Evolutionary conservation across 2,329 filamentous ascomycete genomes (phyloP), one percentile per base, ranked within the genome.

Genomic region (Lecanicillium sp.): DNA sequence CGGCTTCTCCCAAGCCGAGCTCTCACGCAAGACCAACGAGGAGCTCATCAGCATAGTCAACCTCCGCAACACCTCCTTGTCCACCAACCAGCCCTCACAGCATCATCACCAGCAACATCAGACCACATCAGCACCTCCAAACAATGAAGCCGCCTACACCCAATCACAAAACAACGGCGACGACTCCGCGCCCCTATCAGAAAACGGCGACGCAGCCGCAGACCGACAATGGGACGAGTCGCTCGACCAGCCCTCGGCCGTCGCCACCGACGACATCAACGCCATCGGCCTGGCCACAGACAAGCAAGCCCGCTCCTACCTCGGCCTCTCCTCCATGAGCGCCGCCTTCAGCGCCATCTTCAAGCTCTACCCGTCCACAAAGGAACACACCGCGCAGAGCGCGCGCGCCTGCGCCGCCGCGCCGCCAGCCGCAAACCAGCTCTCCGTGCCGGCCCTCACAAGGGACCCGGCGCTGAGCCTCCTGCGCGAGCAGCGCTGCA

Each of bases 291-390:
- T 62, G 71, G 35, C 78, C 65, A 68, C 68, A 8, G 22, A 76
- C 15, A 66, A 72, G 40, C 68, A 71, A 20, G 66, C 74, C 3
- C 69, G 71, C 4, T 79, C 77, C 4, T 81, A 81, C 47, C 62
- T 81, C 5, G 77, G 77, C 6, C 74, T 79, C n/a, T 79, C 76
- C 1, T 81, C 77, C 3, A 73, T 81, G 45, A 76, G 75, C 42
- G 77, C 77, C 4, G 74, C 73, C 5, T 62, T 81, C 22, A 69
- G 77, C 46, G 74, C 78, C 30, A 79, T 81, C 14, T 58, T 59
- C 34, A 53, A 52, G n/a, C 49, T 59, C 3, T 57, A 47, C 11
- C 57, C 56, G 2, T 49, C 52, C 18, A 47, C 53, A 15, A 55
- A 58, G 28, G 47, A 54, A 5, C 45, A 50, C 35, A 50, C 51